Evolutionary conservation across 768 basidiomycete genomes (phyloP).

Genomic region (Serendipita sp.): DNA sequence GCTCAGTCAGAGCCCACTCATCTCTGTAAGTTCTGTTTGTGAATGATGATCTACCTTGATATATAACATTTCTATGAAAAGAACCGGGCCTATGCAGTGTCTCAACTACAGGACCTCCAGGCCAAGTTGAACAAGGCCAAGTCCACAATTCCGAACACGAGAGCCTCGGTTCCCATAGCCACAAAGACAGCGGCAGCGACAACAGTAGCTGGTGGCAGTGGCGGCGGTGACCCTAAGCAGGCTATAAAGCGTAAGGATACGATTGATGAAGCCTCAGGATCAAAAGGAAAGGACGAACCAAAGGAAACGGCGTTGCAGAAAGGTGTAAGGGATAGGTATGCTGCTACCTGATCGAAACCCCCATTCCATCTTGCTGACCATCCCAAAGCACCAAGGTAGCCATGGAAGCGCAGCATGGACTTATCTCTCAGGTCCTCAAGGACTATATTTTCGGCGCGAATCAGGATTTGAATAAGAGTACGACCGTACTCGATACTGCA

Average conservation of each 20-base stretch:
- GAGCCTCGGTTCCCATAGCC: slow-evolving; percentile 27
- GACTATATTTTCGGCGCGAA: slow-evolving; percentile 52
- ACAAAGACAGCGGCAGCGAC: slow-evolving; percentile 28
- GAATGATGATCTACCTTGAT: background rate
- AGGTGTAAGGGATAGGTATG: slow-evolving; percentile 80
- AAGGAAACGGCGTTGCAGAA: slow-evolving; percentile 81
- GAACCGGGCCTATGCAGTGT: slow-evolving; percentile 90
- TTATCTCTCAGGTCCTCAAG: slow-evolving; percentile 86
- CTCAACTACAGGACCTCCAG: slow-evolving; percentile 77
- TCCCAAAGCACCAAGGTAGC: slow-evolving; percentile 64
- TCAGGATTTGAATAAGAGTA: background rate
- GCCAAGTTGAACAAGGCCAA: slow-evolving; percentile 74
- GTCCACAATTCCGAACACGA: slow-evolving; percentile 36
- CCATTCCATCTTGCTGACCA: background rate
- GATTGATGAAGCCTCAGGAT: slow-evolving; percentile 6
- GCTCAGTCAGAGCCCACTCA: slow-evolving; percentile 77
- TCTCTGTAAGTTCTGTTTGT: slow-evolving; percentile 40
- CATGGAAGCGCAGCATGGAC: slow-evolving; percentile 80
- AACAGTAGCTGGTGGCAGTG: background rate
- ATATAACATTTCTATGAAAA: slow-evolving; percentile 18
- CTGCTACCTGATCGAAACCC: slow-evolving; percentile 2
- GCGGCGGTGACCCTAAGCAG: slow-evolving; percentile 3
- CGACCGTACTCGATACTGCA: background rate
- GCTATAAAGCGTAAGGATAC: slow-evolving; percentile 28
- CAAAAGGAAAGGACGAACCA: slow-evolving; percentile 37